Evolutionary conservation across 345 rosid species (phyloP).

Genomic region (Eucalyptus decipiens): DNA sequence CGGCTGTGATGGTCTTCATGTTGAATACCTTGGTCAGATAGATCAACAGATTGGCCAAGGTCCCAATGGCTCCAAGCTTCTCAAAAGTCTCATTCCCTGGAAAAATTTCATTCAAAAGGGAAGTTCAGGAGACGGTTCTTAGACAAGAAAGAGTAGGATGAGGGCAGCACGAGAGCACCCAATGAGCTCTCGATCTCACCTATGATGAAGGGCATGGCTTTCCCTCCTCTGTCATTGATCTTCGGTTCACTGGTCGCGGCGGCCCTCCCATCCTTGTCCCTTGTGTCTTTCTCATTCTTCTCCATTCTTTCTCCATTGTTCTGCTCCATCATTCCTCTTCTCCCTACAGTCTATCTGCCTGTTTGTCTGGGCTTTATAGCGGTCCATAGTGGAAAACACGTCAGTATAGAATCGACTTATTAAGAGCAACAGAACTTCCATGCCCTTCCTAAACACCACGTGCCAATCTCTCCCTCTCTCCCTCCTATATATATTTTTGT

Average conservation of each 20-base stretch:
- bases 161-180: not conserved
- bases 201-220: constrained; percentile 63
- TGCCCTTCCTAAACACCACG: not conserved
- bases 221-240: constrained; percentile 57
- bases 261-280: not conserved
- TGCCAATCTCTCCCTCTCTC: not conserved
- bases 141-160: not conserved
- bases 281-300: not conserved
- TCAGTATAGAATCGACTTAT: not conserved
- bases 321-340: not conserved
- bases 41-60: constrained; percentile 62
- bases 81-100: constrained; percentile 77
- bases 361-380: not conserved
- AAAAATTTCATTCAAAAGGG: not conserved
- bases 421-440: not conserved
- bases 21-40: constrained; percentile 71
- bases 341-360: not conserved
- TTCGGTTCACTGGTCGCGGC: constrained; percentile 4
- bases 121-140: not conserved
- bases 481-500: not conserved
- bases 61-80: constrained; percentile 84
- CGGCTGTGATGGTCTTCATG: constrained; percentile 56
- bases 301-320: not conserved
- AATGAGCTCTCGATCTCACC: constrained; percentile 11
- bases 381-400: not conserved